Evolutionary conservation across 495 filamentous ascomycete species (phyloP), one percentile per base, ranked within the genome.

Genomic region (Lophiostoma macrostomum): DNA sequence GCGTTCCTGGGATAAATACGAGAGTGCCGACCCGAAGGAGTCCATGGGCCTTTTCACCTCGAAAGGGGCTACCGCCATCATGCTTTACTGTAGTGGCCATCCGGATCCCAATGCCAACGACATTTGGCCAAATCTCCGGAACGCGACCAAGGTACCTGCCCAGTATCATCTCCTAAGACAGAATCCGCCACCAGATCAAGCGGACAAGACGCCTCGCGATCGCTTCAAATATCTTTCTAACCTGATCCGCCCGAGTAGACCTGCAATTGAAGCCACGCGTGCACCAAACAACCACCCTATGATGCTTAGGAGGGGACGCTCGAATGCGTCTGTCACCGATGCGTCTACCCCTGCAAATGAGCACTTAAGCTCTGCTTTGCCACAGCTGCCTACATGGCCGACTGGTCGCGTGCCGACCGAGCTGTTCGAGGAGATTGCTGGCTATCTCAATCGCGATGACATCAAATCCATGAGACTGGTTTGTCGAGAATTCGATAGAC

Each of bases 381-480:
- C n/a, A n/a, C n/a, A n/a, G 25, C 4, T 22, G 2, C 14, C 7
- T 5, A 52, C 36, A 22, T 59, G 60, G 55, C 60, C 60, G n/a
- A 13, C 32, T 13, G n/a, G 29, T 5, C 24, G 19, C 4, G 18
- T 83, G 1, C 80, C 80, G 2, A 61, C 72, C 2, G 80, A 84
- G 49, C 63, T 82, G 1, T 79, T 74, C 58, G 62, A 71, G 18
- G 39, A 66, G 16, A 76, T 82, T 18, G 67, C 70, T 5, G 29
- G 38, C 1, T 61, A 73, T 53, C 66, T 83, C 2, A 63, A 76
- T 5, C 77, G 75, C 11, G 68, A 74, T 11, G 71, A 73, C 38
- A 55, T 79, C 14, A 65, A 75, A 54, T 62, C 55, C 4, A 70
- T 83, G 72, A 76, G 80, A 4, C 62, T 81, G 19, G 78, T 80